Evolutionary conservation across 2,329 filamentous ascomycete species (phyloP).

Genomic region (Akanthomyces dipterigenus): DNA sequence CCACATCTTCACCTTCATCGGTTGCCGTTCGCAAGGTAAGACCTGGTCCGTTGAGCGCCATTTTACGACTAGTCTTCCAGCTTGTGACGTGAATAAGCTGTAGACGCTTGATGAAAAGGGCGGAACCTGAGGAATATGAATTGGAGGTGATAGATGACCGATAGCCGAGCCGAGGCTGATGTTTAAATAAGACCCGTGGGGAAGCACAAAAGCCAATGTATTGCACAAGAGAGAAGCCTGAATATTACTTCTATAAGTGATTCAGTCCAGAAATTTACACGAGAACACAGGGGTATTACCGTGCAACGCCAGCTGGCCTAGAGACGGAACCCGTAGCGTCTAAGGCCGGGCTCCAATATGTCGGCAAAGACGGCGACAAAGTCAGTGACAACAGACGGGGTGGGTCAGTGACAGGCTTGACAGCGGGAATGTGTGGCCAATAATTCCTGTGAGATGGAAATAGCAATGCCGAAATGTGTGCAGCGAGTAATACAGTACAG

Average conservation of each 20-base stretch:
- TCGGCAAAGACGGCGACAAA: background rate
- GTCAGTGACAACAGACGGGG: background rate
- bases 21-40: background rate
- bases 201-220: background rate
- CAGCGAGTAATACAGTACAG: constrained; percentile 1
- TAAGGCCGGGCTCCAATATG: constrained; percentile 1
- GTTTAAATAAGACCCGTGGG: background rate
- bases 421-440: background rate
- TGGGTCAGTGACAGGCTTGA: background rate
- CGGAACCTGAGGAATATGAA: background rate
- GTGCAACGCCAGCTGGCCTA: background rate
- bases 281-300: background rate
- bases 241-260: background rate
- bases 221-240: background rate
- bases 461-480: background rate
- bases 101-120: background rate
- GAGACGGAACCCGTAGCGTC: background rate
- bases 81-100: background rate
- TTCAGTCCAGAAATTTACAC: background rate
- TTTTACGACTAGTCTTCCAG: background rate
- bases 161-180: background rate
- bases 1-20: constrained; percentile 6
- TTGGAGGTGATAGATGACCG: background rate
- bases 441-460: constrained; percentile 1
- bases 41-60: constrained; percentile 4